Evolutionary conservation across 2,329 filamentous ascomycete species (phyloP), one percentile per base, ranked within the genome.

Genomic region (Fonsecaea erecta): DNA sequence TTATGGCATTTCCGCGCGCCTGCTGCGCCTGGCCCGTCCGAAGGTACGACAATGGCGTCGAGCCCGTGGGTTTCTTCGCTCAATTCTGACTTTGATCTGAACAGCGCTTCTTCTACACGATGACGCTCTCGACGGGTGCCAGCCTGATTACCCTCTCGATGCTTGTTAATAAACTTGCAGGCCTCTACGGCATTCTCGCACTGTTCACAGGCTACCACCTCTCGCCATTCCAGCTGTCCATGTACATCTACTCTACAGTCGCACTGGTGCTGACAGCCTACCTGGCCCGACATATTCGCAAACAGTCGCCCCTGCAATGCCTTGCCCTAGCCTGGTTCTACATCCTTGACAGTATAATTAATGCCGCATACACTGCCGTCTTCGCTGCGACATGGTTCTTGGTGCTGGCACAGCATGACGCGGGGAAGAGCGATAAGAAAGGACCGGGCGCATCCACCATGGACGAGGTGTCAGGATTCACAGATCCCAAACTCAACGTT

Each of bases 371-470:
- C 79, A 97, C 93, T 0, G 84, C 87, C 52, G 85, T 89, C 8
- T 97, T 97, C 75, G 92, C 90, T 46, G 81, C 92, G 62, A 87
- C 89, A 56, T 97, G 93, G 93, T 97, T 96, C 78, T 82, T 94
- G 65, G 85, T 89, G n/a, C 82, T 91, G 53, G 87, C 83, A 37
- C 81, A 84, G 66, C 81, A 86, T 73, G 80, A 85, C 58, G 79
- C 83, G 61, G 77, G 79, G 63, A 75, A 77, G 55, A 75, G 76
- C 18, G 72, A 73, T 52, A 71, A 74, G 24, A 76, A 77, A 8
- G 80, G 83, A 2, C 79, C 80, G 11, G 86, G 87, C 18, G 80
- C 81, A 28, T 80, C 78, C 70, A 87, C 78, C 55, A 88, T 90
- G 67, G 84, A 83, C 24, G 82, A 87, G 59, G 87, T 85, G 1